Percentiles rank a stretch among this genome's conserved stretches.
Evolutionary conservation across 495 filamentous ascomycete species (phyloP).

Genomic region (Aspergillus sclerotioniger): DNA sequence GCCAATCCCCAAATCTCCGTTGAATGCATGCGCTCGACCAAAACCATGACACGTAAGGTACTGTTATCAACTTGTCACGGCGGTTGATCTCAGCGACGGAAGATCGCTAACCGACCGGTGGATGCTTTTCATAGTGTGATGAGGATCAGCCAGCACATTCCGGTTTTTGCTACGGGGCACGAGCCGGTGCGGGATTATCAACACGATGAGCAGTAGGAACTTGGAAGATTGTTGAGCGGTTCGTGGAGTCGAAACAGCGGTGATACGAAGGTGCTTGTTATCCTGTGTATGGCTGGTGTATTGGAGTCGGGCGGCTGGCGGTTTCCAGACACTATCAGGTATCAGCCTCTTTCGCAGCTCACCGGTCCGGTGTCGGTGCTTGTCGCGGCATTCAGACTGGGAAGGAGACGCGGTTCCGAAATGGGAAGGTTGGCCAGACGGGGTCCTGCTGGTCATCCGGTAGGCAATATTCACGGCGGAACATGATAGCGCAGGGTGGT

Average conservation of each 20-base stretch:
- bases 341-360: neutral
- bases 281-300: neutral
- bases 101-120: neutral
- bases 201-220: neutral
- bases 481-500: too few species aligned
- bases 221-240: neutral
- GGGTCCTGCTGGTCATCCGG: too few species aligned
- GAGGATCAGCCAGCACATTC: slow-evolving; percentile 1
- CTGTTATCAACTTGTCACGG: neutral
- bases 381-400: too few species aligned
- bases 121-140: neutral
- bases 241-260: neutral
- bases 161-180: slow-evolving; percentile 1
- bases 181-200: neutral
- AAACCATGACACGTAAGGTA: neutral
- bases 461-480: too few species aligned
- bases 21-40: neutral
- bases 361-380: neutral
- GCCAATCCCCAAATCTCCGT: slow-evolving; percentile 2
- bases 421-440: too few species aligned
- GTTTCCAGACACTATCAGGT: neutral
- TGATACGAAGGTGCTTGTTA: neutral
- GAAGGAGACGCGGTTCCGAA: too few species aligned
- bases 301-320: neutral
- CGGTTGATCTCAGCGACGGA: neutral